Conservation (phyloP, 2,329 filamentous ascomycete species). For the Calcarisporium arbuscula region DNA sequence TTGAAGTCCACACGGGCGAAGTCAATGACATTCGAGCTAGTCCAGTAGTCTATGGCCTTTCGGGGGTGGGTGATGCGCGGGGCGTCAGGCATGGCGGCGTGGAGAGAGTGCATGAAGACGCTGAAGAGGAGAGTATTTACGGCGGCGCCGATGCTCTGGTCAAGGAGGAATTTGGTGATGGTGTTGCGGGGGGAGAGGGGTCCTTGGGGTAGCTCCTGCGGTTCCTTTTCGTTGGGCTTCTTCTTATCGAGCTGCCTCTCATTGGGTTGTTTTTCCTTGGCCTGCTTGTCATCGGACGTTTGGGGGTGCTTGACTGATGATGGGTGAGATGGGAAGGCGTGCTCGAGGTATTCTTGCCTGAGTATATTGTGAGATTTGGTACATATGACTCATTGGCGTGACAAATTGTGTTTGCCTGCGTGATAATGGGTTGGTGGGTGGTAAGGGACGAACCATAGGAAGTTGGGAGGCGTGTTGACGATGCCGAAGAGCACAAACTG, state of each 20-base stretch:
- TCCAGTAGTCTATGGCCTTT: conserved; percentile 26
- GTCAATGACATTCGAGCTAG: conserved; percentile 34
- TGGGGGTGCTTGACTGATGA: conserved; percentile 26
- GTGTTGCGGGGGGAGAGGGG: conserved; percentile 57
- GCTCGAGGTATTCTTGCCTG: conserved; percentile 71
- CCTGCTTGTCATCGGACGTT: no score
- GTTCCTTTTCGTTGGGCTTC: conserved; percentile 25
- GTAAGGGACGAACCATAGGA: conserved; percentile 56
- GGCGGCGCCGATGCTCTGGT: conserved; percentile 61
- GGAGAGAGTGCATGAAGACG: conserved; percentile 51
- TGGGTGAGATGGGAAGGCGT: conserved; percentile 62
- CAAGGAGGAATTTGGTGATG: conserved; percentile 58
- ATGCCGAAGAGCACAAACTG: conserved; percentile 72
- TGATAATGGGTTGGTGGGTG: no score
- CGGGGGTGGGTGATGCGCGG: conserved; percentile 30
- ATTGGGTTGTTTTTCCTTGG: conserved; percentile 7
- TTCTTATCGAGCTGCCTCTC: conserved; percentile 30
- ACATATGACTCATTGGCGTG: neutral
- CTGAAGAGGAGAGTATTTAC: conserved; percentile 62
- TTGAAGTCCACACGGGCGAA: conserved; percentile 39
- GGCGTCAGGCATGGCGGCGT: conserved; percentile 38
- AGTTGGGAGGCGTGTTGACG: conserved; percentile 74
- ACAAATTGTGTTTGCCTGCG: conserved; percentile 4
- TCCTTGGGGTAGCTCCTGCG: conserved; percentile 2
- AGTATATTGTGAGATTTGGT: neutral